phyloP scores from a whole-genome alignment of 495 filamentous ascomycete genomes.

The Platismatia glauca region DNA sequence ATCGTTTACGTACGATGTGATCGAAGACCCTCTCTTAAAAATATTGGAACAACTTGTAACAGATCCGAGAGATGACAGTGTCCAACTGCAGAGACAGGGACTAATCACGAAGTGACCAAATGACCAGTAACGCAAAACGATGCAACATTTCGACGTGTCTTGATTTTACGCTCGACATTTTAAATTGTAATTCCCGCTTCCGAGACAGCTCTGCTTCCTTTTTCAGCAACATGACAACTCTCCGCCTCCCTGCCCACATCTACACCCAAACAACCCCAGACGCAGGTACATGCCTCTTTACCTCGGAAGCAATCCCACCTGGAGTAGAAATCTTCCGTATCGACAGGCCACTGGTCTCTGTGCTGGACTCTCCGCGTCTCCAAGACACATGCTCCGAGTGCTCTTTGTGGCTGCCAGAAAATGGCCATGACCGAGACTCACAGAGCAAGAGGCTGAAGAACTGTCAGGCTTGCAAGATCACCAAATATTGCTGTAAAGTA shows the following conservation, averaged over 20 bases:
- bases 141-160: too few species aligned
- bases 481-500: constrained; percentile 61
- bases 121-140: too few species aligned
- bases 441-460: constrained; percentile 33
- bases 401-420: constrained; percentile 27
- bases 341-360: constrained; percentile 35
- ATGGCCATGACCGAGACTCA: constrained; percentile 9
- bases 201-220: neutral
- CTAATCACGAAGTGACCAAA: too few species aligned
- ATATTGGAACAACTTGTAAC: too few species aligned
- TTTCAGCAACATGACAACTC: neutral
- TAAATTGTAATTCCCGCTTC: too few species aligned
- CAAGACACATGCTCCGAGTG: constrained; percentile 40
- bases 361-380: constrained; percentile 36
- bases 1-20: too few species aligned
- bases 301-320: constrained; percentile 29
- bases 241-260: neutral
- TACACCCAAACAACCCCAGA: neutral
- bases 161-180: too few species aligned
- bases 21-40: too few species aligned
- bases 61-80: too few species aligned
- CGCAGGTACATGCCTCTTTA: constrained; percentile 34
- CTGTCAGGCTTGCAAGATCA: constrained; percentile 53
- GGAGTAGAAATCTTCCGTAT: constrained; percentile 35
- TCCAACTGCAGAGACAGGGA: too few species aligned